Percentiles rank a stretch among this genome's conserved stretches.
These are phyloP conservation scores for Arthrinium phaeospermum DNA, from an alignment of 2,329 filamentous ascomycete species.

Conservation along the genomic window DNA sequence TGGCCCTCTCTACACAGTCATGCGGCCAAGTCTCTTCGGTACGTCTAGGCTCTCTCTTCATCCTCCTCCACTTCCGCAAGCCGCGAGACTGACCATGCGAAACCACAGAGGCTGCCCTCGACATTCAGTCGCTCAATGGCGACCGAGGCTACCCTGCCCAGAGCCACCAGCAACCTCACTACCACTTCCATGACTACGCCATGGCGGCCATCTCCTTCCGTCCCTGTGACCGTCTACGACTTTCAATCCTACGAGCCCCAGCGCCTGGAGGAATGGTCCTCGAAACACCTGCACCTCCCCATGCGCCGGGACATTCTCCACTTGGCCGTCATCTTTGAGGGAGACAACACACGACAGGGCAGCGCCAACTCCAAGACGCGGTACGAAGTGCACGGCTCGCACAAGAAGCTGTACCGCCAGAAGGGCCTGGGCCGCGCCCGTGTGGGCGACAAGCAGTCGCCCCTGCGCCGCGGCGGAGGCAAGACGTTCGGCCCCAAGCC, in stretches of 20 bases:
- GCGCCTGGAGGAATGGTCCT: slow-evolving; percentile 76
- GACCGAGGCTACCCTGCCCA: slow-evolving; percentile 52
- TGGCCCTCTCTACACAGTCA: slow-evolving; percentile 53
- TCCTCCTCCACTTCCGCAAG: neutral
- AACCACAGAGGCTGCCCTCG: slow-evolving; percentile 35
- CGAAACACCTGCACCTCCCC: slow-evolving; percentile 84
- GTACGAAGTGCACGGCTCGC: slow-evolving; percentile 81
- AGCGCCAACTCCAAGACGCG: slow-evolving; percentile 85
- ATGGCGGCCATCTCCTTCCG: slow-evolving; percentile 63
- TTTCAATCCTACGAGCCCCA: slow-evolving; percentile 90
- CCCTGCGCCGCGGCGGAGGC: slow-evolving; percentile 83
- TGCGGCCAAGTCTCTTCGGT: slow-evolving; percentile 42
- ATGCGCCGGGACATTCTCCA: slow-evolving; percentile 91
- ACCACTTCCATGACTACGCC: slow-evolving; percentile 42
- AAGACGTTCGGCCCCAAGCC: slow-evolving; percentile 90
- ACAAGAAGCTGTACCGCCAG: slow-evolving; percentile 81
- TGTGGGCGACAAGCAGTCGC: slow-evolving; percentile 80
- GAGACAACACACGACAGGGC: slow-evolving; percentile 84
- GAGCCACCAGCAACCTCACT: slow-evolving; percentile 43
- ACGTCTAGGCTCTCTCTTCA: slow-evolving; percentile 28
- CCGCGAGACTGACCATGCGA: slow-evolving; percentile 9
- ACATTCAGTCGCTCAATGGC: slow-evolving; percentile 62
- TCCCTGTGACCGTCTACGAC: slow-evolving; percentile 84
- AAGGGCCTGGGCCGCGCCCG: slow-evolving; percentile 86
- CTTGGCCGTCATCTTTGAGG: slow-evolving; percentile 90